Conservation (phyloP, 2,329 filamentous ascomycete genomes). For the Aspergillus viridinutans region DNA sequence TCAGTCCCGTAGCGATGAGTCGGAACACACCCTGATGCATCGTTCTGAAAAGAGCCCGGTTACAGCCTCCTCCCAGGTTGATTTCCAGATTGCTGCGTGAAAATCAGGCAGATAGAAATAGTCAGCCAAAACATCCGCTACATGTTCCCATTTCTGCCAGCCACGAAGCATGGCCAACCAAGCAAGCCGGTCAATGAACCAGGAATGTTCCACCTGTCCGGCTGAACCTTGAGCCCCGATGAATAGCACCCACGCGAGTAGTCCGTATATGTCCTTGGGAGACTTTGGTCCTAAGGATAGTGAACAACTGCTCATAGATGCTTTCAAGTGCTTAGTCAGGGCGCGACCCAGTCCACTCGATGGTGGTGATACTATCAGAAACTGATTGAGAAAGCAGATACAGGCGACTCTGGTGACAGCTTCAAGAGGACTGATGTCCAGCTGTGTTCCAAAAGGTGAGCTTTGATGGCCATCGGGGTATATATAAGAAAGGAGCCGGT, state of each 20-base stretch:
- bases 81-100: conserved; percentile 23
- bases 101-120: conserved; percentile 26
- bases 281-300: conserved; percentile 11
- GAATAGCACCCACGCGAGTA: conserved; percentile 32
- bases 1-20: neutral
- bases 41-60: conserved; percentile 4
- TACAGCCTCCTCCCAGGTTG: conserved; percentile 30
- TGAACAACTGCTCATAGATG: conserved; percentile 17
- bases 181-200: conserved; percentile 28
- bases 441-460: neutral
- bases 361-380: conserved; percentile 32
- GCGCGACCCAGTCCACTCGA: conserved; percentile 32
- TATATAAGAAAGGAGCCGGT: conserved; percentile 37
- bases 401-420: conserved; percentile 26
- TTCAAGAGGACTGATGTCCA: conserved; percentile 25
- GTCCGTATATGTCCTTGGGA: conserved; percentile 17
- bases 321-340: conserved; percentile 27
- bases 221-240: conserved; percentile 29
- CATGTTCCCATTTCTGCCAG: conserved; percentile 29
- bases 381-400: conserved; percentile 29
- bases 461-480: conserved; percentile 13
- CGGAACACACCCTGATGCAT: neutral
- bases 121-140: conserved; percentile 20
- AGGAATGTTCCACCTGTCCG: conserved; percentile 24
- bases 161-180: conserved; percentile 22